These are phyloP conservation scores for Zasmidium cellare DNA, from an alignment of 2,329 filamentous ascomycete species.

Conservation along the genomic window DNA sequence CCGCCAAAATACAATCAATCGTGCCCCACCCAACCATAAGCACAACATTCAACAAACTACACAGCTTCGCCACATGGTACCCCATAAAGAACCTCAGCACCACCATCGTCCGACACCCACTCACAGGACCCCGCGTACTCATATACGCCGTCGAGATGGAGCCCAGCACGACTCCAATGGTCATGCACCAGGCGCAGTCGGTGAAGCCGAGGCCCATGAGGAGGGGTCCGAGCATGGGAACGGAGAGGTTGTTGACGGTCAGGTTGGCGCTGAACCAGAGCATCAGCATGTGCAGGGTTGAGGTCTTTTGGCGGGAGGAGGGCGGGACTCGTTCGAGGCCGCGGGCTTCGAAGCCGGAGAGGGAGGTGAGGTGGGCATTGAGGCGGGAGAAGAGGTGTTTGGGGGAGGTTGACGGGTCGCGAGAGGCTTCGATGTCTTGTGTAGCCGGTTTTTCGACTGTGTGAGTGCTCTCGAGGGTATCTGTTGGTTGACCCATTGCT, in stretches of 20 bases:
- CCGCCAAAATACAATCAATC: constrained; percentile 60
- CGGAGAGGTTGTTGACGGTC: constrained; percentile 40
- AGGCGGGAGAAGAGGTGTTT: not conserved
- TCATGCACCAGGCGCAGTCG: constrained; percentile 49
- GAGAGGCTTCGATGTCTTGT: not conserved
- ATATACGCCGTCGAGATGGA: constrained; percentile 49
- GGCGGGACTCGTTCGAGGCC: not conserved
- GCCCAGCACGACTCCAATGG: constrained; percentile 48
- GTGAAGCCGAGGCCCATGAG: constrained; percentile 42
- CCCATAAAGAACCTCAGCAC: constrained; percentile 55
- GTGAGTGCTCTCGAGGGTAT: not conserved
- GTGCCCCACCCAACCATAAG: constrained; percentile 59
- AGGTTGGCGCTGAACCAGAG: constrained; percentile 22
- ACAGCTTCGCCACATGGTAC: constrained; percentile 57
- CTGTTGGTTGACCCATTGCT: not conserved
- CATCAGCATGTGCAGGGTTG: constrained; percentile 17
- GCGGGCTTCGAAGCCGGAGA: not conserved
- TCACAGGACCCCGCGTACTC: constrained; percentile 53
- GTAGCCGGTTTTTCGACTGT: not conserved
- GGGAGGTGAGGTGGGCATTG: not conserved
- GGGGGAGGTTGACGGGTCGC: not conserved
- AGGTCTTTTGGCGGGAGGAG: not conserved
- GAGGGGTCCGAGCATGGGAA: constrained; percentile 44
- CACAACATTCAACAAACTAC: constrained; percentile 55
- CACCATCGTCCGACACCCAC: constrained; percentile 52